Evolutionary conservation across 2,329 filamentous ascomycete genomes (phyloP).

Genomic region (Aspergillus pseudoglaucus): DNA sequence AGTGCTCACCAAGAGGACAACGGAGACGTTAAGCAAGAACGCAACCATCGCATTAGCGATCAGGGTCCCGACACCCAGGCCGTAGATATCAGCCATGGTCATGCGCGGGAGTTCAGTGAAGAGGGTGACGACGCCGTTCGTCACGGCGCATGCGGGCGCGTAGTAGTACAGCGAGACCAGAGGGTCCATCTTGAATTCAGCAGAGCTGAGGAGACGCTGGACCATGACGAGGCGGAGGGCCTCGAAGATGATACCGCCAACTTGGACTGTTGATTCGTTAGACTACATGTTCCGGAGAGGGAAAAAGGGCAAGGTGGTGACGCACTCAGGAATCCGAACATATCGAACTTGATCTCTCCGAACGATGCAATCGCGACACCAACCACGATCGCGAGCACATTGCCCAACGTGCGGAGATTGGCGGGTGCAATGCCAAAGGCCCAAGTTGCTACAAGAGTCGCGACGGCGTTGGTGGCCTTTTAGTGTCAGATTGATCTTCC

Average conservation of each 20-base stretch:
- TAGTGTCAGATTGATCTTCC: slow-evolving; percentile 3
- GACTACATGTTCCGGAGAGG: too few relatives aligned
- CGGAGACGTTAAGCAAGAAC: slow-evolving; percentile 74
- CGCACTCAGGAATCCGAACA: slow-evolving; percentile 48
- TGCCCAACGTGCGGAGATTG: slow-evolving; percentile 79
- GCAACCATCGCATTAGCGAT: slow-evolving; percentile 68
- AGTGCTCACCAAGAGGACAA: slow-evolving; percentile 58
- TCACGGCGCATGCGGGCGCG: slow-evolving; percentile 72
- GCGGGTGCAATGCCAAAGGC: slow-evolving; percentile 74
- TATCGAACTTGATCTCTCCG: slow-evolving; percentile 86
- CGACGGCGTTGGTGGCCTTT: slow-evolving; percentile 86
- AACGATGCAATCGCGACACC: slow-evolving; percentile 92
- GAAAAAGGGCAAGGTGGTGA: too few relatives aligned
- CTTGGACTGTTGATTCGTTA: slow-evolving; percentile 47
- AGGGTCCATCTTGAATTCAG: slow-evolving; percentile 82
- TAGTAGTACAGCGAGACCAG: slow-evolving; percentile 87
- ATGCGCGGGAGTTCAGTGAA: slow-evolving; percentile 63
- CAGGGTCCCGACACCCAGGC: slow-evolving; percentile 60
- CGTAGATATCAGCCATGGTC: slow-evolving; percentile 58
- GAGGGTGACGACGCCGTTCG: slow-evolving; percentile 67
- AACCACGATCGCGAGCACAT: slow-evolving; percentile 89
- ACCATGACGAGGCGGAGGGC: slow-evolving; percentile 79
- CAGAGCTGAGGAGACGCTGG: slow-evolving; percentile 68
- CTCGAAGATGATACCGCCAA: slow-evolving; percentile 72
- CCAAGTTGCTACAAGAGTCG: slow-evolving; percentile 86